Percentiles rank a stretch among this genome's conserved stretches.
Evolutionary conservation across 257 asterid genomes (phyloP).

Genomic region (Nicotiana obtusifolia): DNA sequence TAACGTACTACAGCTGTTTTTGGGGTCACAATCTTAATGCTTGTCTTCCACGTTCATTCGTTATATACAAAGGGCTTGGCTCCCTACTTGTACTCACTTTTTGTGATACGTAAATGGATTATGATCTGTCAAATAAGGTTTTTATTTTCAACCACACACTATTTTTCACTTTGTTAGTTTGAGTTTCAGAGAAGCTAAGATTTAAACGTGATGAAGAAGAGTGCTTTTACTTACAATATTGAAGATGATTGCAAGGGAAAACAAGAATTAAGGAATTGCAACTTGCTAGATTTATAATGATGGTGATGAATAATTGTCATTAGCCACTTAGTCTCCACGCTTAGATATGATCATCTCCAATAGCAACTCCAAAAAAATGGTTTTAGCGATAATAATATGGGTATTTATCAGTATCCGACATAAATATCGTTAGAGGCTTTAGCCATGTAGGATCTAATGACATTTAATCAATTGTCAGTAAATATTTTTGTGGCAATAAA

Average conservation of each 20-base stretch:
- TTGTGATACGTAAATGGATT: neutral
- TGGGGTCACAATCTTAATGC: conserved; percentile 3
- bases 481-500: too few species aligned
- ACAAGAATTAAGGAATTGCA: neutral
- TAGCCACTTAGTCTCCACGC: neutral
- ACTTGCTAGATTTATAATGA: conserved; percentile 1
- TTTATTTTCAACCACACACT: neutral
- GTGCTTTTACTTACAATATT: neutral
- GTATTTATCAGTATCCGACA: too few species aligned
- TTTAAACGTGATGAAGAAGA: neutral
- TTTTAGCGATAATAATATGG: too few species aligned
- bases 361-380: neutral
- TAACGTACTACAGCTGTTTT: conserved; percentile 7
- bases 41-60: conserved; percentile 7
- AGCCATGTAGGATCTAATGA: too few species aligned
- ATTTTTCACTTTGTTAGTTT: too few species aligned
- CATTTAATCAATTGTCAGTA: too few species aligned
- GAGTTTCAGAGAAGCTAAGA: neutral
- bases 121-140: neutral
- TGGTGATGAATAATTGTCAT: neutral
- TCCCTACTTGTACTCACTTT: conserved; percentile 6
- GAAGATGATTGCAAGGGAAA: neutral
- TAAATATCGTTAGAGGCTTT: too few species aligned
- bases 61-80: neutral
- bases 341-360: neutral